These are phyloP conservation scores for Geotrichum reessii DNA, from an alignment of 1,139 yeast genomes.

Conservation along the genomic window DNA sequence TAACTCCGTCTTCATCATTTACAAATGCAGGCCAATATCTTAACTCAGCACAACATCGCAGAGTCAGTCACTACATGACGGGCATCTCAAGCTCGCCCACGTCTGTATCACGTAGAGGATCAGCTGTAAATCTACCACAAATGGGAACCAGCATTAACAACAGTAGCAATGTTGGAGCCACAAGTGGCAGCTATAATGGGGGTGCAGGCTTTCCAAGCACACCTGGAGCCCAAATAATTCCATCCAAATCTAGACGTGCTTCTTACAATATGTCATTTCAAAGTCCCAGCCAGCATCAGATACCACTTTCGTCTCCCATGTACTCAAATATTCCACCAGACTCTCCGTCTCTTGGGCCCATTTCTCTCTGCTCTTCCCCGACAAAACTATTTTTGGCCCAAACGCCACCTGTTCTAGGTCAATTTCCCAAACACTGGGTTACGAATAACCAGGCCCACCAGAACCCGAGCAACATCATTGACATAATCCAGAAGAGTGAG, in stretches of 20 bases:
- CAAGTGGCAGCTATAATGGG: not conserved
- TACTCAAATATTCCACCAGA: slow-evolving; percentile 15
- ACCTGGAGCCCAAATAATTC: slow-evolving; percentile 12
- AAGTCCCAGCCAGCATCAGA: slow-evolving; percentile 8
- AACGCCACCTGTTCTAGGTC: slow-evolving; percentile 14
- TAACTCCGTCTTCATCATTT: slow-evolving; percentile 13
- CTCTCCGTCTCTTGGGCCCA: slow-evolving; percentile 17
- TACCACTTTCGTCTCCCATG: slow-evolving; percentile 3
- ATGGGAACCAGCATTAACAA: not conserved
- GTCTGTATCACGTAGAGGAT: slow-evolving; percentile 15
- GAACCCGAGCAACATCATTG: slow-evolving; percentile 5
- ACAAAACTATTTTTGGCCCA: slow-evolving; percentile 16
- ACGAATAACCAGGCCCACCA: not conserved
- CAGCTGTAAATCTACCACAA: slow-evolving; percentile 10
- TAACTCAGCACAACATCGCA: slow-evolving; percentile 18
- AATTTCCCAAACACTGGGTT: slow-evolving; percentile 1
- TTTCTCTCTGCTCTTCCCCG: slow-evolving; percentile 18
- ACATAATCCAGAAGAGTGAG: slow-evolving; percentile 1
- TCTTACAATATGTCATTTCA: slow-evolving; percentile 10
- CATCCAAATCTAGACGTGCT: slow-evolving; percentile 2
- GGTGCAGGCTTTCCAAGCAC: not conserved
- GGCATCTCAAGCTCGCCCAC: slow-evolving; percentile 16
- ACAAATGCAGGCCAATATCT: slow-evolving; percentile 17
- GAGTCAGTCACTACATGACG: slow-evolving; percentile 19
- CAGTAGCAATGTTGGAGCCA: not conserved